Conservation (phyloP, 495 filamentous ascomycete species). For the Hypoxylon cercidicola region DNA sequence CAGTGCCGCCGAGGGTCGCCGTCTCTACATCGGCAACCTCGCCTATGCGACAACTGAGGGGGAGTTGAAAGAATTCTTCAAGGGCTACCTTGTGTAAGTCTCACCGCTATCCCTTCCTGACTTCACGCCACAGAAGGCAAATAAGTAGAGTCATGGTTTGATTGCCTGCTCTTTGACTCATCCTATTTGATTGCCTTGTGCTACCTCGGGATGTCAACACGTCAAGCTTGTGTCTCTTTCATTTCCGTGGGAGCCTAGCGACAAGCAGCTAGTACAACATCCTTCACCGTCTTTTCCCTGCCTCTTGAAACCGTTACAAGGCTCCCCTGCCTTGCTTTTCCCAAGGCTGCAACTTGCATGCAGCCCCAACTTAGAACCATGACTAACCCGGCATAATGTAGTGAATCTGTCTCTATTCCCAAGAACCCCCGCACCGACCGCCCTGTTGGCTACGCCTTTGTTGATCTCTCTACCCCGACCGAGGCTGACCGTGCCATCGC, state of each 20-base stretch:
- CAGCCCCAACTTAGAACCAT: not conserved
- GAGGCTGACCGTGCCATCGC: slow-evolving; percentile 95
- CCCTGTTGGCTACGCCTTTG: slow-evolving; percentile 98
- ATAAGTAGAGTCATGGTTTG: not conserved
- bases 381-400: slow-evolving; percentile 54
- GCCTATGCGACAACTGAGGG: slow-evolving; percentile 99
- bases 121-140: slow-evolving; percentile 6
- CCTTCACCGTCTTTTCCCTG: not conserved
- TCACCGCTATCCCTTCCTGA: not conserved
- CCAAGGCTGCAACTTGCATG: not conserved
- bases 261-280: not conserved
- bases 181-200: slow-evolving; percentile 22
- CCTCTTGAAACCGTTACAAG: not conserved
- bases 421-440: slow-evolving; percentile 98
- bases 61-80: slow-evolving; percentile 99
- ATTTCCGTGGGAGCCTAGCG: slow-evolving; percentile 3
- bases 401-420: slow-evolving; percentile 97
- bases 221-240: slow-evolving; percentile 3
- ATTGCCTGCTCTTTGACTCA: slow-evolving; percentile 18
- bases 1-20: slow-evolving; percentile 97
- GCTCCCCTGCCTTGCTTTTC: not conserved
- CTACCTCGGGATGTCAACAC: slow-evolving; percentile 10
- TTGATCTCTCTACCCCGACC: slow-evolving; percentile 91
- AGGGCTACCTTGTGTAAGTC: slow-evolving; percentile 96
- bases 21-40: slow-evolving; percentile 99